Evolutionary conservation across 306 rosid species (phyloP).

Genomic region (Senna tora): DNA sequence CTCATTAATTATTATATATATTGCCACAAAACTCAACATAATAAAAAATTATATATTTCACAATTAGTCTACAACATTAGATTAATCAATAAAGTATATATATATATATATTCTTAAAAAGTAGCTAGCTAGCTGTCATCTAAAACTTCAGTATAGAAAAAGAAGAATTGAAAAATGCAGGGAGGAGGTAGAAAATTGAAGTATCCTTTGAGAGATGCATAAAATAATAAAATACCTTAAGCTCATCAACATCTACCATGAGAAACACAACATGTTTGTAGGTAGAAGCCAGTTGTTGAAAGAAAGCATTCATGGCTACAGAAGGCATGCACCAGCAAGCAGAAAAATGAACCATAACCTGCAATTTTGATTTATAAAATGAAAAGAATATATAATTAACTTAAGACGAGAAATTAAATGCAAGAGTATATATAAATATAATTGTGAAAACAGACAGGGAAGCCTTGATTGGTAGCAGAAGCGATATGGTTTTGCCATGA

Average conservation of each 20-base stretch:
- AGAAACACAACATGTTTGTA: slow-evolving; percentile 43
- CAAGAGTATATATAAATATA: too few relatives aligned
- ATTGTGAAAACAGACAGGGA: slow-evolving; percentile 43
- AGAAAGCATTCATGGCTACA: slow-evolving; percentile 45
- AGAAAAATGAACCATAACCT: slow-evolving; percentile 59
- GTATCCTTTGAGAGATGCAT: too few relatives aligned
- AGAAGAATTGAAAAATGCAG: too few relatives aligned
- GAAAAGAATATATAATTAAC: too few relatives aligned
- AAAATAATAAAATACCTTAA: slow-evolving; percentile 48
- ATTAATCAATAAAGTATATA: background rate
- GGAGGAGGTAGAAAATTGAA: too few relatives aligned
- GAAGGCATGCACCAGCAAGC: slow-evolving; percentile 62
- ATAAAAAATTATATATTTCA: too few relatives aligned
- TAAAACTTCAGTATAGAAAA: too few relatives aligned
- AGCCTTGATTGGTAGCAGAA: slow-evolving; percentile 44
- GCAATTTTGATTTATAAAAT: slow-evolving; percentile 5
- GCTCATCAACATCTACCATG: slow-evolving; percentile 54
- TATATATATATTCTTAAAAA: too few relatives aligned
- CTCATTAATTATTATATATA: too few relatives aligned
- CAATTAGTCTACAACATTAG: background rate
- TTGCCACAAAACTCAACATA: too few relatives aligned
- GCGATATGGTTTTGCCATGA: slow-evolving; percentile 46
- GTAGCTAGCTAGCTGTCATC: too few relatives aligned
- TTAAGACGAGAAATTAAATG: too few relatives aligned
- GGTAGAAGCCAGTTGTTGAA: slow-evolving; percentile 48